Base-by-base conservation (phyloP, 257 asterid species). In the Apocynum venetum region DNA sequence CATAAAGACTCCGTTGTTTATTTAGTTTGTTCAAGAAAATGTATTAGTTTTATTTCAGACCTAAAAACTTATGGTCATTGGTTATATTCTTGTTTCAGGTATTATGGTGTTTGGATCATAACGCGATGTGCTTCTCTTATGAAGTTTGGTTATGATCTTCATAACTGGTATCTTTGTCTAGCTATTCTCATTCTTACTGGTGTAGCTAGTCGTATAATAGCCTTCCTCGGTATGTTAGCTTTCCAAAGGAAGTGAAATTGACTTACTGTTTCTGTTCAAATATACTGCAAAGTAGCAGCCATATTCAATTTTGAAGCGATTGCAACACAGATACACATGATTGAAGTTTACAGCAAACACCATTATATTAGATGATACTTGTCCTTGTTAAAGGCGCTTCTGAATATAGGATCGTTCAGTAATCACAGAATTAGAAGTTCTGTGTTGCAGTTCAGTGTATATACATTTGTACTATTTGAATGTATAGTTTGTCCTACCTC, bases 71-170 rank as follows among this genome's bases (percentile, higher is more conserved):
- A 20, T 31, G 38, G 63, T 64, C 10, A 31, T 71, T 71, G 52
- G 48, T 74, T 44, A 13, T 40, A 40, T 48, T 76, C 53, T 57
- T 38, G 65, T 70, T 19, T 72, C 89, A 93, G 98, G 89, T 91
- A 89, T 69, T 89, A 87, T 56, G 98, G 98, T 0, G 98, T 92
- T 77, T 93, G 97, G 98, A 91, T 95, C 61, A 89, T 95, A 76
- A 95, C 98, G 3, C 89, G 98, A 2, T 95, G 98, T 67, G 97
- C 93, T 14, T 86, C 92, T 2, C 96, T 95, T 40, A 78, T 40
- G 61, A 89, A 72, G 80, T 84, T 76, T 36, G 89, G 92, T 41
- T 95, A 95, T 84, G 79, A 86, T 84, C 91, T 91, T 46, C 91
- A 87, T 76, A 81, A 83, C 31, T 90, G 94, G 94, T 82, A 71